These are phyloP conservation scores for Trypanosoma vivax DNA, from an alignment of 208 protist species.

Conservation along the genomic window DNA sequence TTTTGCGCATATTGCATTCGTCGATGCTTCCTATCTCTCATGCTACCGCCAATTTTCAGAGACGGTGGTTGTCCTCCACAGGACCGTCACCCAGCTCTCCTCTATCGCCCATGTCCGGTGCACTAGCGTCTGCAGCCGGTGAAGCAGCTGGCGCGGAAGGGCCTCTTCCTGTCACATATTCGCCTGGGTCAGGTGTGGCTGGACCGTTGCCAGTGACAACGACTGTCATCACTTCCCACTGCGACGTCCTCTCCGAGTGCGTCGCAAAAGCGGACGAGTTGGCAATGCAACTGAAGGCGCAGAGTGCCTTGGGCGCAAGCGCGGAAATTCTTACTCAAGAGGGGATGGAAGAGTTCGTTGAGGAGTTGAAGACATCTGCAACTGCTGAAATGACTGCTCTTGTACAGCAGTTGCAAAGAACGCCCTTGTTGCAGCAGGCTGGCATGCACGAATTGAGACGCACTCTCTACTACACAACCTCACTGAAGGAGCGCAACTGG, in stretches of 20 bases:
- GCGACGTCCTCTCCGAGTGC: slow-evolving; percentile 73
- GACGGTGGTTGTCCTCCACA: neutral
- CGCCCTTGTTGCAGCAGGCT: slow-evolving; percentile 62
- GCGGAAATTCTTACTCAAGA: slow-evolving; percentile 72
- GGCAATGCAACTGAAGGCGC: slow-evolving; percentile 61
- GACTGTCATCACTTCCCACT: slow-evolving; percentile 68
- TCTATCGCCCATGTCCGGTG: neutral
- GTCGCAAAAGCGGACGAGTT: slow-evolving; percentile 82
- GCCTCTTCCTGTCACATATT: slow-evolving; percentile 55
- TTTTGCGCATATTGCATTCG: too few relatives aligned
- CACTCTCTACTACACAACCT: slow-evolving; percentile 80
- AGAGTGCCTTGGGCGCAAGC: slow-evolving; percentile 54
- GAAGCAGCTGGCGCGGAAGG: slow-evolving; percentile 6
- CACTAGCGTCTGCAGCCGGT: neutral
- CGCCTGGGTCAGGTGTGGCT: slow-evolving; percentile 44
- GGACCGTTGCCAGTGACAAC: slow-evolving; percentile 48
- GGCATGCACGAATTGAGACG: slow-evolving; percentile 87
- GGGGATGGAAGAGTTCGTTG: slow-evolving; percentile 78
- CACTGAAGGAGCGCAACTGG: slow-evolving; percentile 66
- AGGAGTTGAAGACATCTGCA: slow-evolving; percentile 61
- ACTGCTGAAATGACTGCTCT: slow-evolving; percentile 49
- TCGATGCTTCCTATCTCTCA: too few relatives aligned
- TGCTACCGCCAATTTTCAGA: too few relatives aligned
- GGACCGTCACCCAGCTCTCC: neutral
- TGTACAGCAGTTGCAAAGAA: slow-evolving; percentile 39